A percentile compares a stretch with the other conserved stretches of the same genome.
Conservation (phyloP, 2,329 filamentous ascomycete species). For the Talaromyces sp. region DNA sequence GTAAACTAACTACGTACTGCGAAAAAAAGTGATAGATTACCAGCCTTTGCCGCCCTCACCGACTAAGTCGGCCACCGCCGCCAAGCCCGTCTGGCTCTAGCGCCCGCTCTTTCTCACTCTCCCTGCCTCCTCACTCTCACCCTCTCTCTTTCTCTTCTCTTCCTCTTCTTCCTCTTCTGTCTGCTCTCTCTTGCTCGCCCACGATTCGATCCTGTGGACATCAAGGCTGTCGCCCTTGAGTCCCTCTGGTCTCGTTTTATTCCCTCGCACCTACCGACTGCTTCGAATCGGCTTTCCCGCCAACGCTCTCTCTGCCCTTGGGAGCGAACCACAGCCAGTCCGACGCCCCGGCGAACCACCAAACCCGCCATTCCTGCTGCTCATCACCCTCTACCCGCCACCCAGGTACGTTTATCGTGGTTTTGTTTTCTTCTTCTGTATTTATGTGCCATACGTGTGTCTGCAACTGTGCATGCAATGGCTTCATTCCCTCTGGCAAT, state of each 20-base stretch:
- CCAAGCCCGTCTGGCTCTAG: neutral
- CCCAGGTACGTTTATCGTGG: neutral
- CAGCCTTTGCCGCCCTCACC: neutral
- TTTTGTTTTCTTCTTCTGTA: neutral
- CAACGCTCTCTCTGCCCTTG: neutral
- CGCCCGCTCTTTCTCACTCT: neutral
- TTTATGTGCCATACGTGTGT: neutral
- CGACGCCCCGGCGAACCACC: neutral
- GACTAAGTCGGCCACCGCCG: neutral
- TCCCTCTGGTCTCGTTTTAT: neutral
- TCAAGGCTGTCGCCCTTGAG: constrained; percentile 5
- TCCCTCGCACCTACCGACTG: neutral
- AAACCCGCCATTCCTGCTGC: neutral
- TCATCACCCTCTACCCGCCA: neutral
- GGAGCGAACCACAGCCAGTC: neutral
- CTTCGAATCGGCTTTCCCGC: neutral
- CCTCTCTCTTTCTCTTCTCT: neutral
- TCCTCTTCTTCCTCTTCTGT: neutral
- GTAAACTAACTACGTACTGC: too few relatives aligned
- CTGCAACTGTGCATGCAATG: neutral
- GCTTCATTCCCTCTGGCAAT: too few relatives aligned
- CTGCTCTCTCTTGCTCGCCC: neutral
- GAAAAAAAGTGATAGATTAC: too few relatives aligned
- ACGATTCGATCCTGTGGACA: neutral
- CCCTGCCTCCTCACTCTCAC: neutral